Percentiles rank a stretch among this genome's conserved stretches.
Conservation (phyloP, 192 early-diverging fungal genomes). For the Coemansia sp. region DNA sequence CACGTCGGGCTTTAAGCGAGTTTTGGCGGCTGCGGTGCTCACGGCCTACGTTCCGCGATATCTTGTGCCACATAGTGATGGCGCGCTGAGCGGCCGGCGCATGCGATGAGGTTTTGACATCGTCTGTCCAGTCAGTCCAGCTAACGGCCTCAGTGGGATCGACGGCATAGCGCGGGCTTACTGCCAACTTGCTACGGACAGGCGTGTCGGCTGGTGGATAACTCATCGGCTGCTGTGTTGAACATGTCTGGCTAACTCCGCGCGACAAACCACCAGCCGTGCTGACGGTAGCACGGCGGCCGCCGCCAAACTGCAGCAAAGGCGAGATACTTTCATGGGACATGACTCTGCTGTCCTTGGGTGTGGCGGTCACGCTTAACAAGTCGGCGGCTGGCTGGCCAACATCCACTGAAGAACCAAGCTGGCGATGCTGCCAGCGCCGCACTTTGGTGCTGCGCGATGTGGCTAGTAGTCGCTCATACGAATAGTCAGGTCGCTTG, state of each 20-base stretch:
- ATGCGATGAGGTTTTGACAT: constrained; percentile 1
- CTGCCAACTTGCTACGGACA: background rate
- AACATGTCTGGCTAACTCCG: background rate
- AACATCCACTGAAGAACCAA: background rate
- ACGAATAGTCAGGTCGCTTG: constrained; percentile 32
- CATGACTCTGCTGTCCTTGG: background rate
- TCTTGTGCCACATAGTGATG: constrained; percentile 31
- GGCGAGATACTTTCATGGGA: background rate
- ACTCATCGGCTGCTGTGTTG: constrained; percentile 1
- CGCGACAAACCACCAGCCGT: background rate
- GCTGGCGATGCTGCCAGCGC: constrained; percentile 16
- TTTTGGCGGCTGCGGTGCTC: constrained; percentile 8
- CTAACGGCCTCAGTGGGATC: constrained; percentile 8
- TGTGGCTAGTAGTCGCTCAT: constrained; percentile 31
- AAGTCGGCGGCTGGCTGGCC: background rate
- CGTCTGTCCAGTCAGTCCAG: constrained; percentile 41
- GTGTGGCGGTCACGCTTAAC: background rate
- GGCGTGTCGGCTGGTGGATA: background rate
- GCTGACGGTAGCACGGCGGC: constrained; percentile 4
- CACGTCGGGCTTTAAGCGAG: constrained; percentile 7
- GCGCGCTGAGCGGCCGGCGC: constrained; percentile 19
- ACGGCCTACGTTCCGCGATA: constrained; percentile 22
- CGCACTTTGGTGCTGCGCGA: constrained; percentile 34
- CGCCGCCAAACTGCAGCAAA: background rate
- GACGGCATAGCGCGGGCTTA: background rate